Evolutionary conservation across 2,329 filamentous ascomycete genomes (phyloP).

Genomic region (Metarhizium anisopliae): DNA sequence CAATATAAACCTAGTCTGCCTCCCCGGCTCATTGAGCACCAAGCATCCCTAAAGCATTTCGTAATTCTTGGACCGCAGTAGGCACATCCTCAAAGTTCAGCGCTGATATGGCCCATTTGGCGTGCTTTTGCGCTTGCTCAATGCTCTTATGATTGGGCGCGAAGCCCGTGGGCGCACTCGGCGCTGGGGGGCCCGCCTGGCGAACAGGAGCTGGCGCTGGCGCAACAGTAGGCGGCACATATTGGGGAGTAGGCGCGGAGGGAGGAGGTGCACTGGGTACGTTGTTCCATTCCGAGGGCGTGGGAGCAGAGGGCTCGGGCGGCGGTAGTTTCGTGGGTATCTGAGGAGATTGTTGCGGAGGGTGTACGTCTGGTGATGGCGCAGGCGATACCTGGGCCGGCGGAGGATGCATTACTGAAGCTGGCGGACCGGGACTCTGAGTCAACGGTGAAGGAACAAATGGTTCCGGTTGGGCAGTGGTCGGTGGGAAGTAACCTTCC

Average conservation of each 20-base stretch:
- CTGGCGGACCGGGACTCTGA: conserved; percentile 15
- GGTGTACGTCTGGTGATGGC: conserved; percentile 8
- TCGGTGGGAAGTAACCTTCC: conserved; percentile 25
- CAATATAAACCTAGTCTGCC: neutral
- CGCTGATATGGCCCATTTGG: conserved; percentile 92
- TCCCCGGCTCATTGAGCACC: conserved; percentile 40
- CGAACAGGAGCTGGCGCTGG: conserved; percentile 8
- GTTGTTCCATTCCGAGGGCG: conserved; percentile 12
- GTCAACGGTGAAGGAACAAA: conserved; percentile 27
- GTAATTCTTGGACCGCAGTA: conserved; percentile 80
- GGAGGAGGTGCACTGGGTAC: neutral
- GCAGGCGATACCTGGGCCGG: conserved; percentile 10
- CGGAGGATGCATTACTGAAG: conserved; percentile 12
- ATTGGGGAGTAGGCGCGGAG: neutral
- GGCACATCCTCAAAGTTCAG: conserved; percentile 92
- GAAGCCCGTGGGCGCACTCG: conserved; percentile 4
- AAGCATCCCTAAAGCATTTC: conserved; percentile 61
- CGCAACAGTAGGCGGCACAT: neutral
- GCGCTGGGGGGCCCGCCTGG: conserved; percentile 1
- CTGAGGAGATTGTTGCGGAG: conserved; percentile 21
- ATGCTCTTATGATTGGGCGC: conserved; percentile 47
- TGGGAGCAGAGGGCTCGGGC: conserved; percentile 8
- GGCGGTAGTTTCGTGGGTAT: conserved; percentile 16
- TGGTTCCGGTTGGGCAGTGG: conserved; percentile 12
- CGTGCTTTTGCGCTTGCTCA: conserved; percentile 81